Base-by-base conservation (phyloP, 164 flowering plant species). In the Liquidambar formosana region DNA sequence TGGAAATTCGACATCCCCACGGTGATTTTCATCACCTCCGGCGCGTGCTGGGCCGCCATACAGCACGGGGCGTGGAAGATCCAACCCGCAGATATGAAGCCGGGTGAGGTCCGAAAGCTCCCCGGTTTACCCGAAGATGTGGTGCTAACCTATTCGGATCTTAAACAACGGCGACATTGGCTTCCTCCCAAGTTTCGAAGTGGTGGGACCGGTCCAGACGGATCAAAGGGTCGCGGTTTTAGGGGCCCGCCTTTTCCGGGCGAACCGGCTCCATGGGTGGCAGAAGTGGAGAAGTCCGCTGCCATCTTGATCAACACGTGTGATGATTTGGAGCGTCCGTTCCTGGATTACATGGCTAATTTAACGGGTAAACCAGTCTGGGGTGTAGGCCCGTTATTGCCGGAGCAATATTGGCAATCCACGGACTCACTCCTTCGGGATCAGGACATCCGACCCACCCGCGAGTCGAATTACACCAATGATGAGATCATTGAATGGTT, bases 401-500 rank as follows among this genome's bases (percentile, higher is more conserved):
- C 60, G 8, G 60, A 57, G 1, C 60, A 57, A 3, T 57, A 57
- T 25, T 57, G 60, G 60, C 28, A 26, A 16, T 26, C 60, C 6
- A 8, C 28, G 9, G 77, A 46, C 19, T 54, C 70, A 4, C 12
- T 71, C 13, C n/a, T 74, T 15, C 72, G 57, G 48, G 64, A 41
- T 15, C 52, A 73, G 13, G 75, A 71, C 12, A 19, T 72, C 53
- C 73, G 76, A 21, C 57, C 65, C 54, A 69, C 72, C 18, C 57
- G 59, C 3, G 49, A 53, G 63, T 71, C 80, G 1, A 71, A 64
- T 63, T 23, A 67, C n/a, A 63, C 73, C 1, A 77, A 78, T 19
- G 79, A 80, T 0, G 82, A 81, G 46, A 74, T 82, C 0, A 61
- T 68, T 12, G 43, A 57, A 28, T 85, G 88, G 88, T 61, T 85